A percentile compares a stretch with the other conserved stretches of the same genome.
phyloP scores from a whole-genome alignment of 2,329 filamentous ascomycete species.

The Cercospora zeina region DNA sequence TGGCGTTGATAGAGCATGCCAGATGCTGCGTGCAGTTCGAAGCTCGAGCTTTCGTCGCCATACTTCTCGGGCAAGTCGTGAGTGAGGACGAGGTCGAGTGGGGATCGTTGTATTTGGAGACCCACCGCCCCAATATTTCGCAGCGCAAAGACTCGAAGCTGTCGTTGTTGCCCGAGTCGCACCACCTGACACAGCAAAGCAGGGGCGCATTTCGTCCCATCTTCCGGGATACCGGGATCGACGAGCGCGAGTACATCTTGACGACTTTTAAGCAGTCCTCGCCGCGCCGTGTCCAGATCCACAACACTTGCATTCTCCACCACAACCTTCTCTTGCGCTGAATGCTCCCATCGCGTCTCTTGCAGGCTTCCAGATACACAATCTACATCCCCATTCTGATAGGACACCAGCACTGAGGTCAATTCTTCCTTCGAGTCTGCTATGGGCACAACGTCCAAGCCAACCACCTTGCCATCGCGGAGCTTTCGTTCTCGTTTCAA shows the following conservation, averaged over 20 bases:
- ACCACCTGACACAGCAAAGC: slow-evolving; percentile 30
- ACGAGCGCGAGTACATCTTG: slow-evolving; percentile 48
- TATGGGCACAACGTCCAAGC: slow-evolving; percentile 28
- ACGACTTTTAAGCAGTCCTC: slow-evolving; percentile 48
- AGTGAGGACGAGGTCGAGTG: slow-evolving; percentile 28
- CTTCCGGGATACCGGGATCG: slow-evolving; percentile 27
- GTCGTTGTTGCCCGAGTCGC: slow-evolving; percentile 17
- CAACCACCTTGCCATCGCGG: slow-evolving; percentile 34
- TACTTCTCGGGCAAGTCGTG: slow-evolving; percentile 29
- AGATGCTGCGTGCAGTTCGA: slow-evolving; percentile 54
- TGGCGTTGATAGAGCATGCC: slow-evolving; percentile 64
- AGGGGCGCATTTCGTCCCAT: not conserved
- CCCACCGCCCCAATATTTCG: slow-evolving; percentile 21
- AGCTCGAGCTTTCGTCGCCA: slow-evolving; percentile 21
- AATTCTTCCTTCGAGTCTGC: slow-evolving; percentile 5
- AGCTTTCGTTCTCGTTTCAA: slow-evolving; percentile 37
- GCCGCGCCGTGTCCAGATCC: slow-evolving; percentile 43
- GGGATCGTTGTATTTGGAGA: slow-evolving; percentile 21
- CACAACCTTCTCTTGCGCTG: slow-evolving; percentile 22
- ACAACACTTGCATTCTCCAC: slow-evolving; percentile 35
- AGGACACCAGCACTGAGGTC: slow-evolving; percentile 33
- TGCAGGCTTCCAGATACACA: slow-evolving; percentile 37
- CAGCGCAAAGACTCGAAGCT: slow-evolving; percentile 26
- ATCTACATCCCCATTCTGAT: slow-evolving; percentile 36
- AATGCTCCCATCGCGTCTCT: slow-evolving; percentile 33